These are phyloP conservation scores for Glaciozyma martinii DNA, from an alignment of 768 basidiomycete species.

Conservation along the genomic window DNA sequence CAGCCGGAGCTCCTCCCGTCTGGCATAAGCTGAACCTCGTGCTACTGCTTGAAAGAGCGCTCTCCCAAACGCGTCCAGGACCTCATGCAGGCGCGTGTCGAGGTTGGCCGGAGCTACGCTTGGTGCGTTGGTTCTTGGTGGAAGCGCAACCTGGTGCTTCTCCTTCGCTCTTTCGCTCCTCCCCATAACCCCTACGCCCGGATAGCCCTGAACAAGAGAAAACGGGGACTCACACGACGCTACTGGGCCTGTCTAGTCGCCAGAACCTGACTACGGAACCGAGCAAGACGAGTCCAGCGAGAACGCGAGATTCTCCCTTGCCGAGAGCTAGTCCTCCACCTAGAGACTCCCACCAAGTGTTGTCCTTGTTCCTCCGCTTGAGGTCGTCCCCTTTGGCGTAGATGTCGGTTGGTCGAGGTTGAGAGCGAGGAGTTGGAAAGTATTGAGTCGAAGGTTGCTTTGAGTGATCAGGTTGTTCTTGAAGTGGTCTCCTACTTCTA, in stretches of 20 bases:
- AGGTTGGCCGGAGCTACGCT: not conserved
- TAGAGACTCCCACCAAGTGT: constrained; percentile 6
- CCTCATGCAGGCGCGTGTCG: too few species aligned
- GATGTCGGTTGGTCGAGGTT: not conserved
- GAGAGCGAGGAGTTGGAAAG: not conserved
- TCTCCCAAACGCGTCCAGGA: too few species aligned
- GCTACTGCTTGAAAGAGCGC: too few species aligned
- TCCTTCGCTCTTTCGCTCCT: too few species aligned
- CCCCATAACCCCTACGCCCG: too few species aligned
- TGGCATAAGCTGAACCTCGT: too few species aligned
- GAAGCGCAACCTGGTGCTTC: too few species aligned
- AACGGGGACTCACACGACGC: constrained; percentile 67
- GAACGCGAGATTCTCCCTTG: constrained; percentile 63
- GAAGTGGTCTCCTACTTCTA: too few species aligned
- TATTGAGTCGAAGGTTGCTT: not conserved
- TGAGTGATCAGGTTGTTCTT: too few species aligned
- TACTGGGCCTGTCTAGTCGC: constrained; percentile 71
- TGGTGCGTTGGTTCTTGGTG: too few species aligned
- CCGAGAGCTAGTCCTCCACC: constrained; percentile 26
- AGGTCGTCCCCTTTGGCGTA: not conserved
- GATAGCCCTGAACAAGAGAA: constrained; percentile 23
- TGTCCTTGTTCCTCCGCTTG: too few species aligned
- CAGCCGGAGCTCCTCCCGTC: not conserved
- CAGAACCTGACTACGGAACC: constrained; percentile 77
- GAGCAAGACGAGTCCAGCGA: constrained; percentile 57